Base-by-base conservation (phyloP, 805 yeast species). In the Kodamaea laetipori region DNA sequence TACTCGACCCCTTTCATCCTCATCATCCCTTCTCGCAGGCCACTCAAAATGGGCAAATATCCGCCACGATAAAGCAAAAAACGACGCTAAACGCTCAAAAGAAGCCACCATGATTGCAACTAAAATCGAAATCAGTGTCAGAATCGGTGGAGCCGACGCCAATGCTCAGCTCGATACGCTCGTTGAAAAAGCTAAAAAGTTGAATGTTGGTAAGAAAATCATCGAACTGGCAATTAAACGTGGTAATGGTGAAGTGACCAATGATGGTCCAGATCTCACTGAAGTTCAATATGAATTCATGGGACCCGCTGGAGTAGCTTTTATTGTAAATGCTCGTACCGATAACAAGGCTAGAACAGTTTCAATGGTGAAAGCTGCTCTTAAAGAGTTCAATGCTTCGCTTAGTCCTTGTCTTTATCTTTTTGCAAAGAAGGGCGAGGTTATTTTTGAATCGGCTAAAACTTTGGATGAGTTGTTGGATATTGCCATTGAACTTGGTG, bases 1-100 rank as follows among this genome's bases (percentile, higher is more conserved):
- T 8, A 50, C 9, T 17, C 33, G 25, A 38, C 16, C 32, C 50
- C 16, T 17, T 31, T 10, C 42, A 13, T 63, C 33, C 59, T 54
- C 46, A 39, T 52, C 19, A 40, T 51, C 16, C 12, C 55, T 51
- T 1, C 44, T 48, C n/a, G 81, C 89, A 0, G 99, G 99, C 1
- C 99, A 92, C 63, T 84, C 88, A 27, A 92, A 90, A 64, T 92
- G 99, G 99, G 87, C 95, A 33, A 88, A 86, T 37, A 92, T 94
- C 53, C 86, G 90, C 58, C 97, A 90, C 60, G 94, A 86, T 60
- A 92, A 92, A 66, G 96, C 96, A 43, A 87, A 88, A 50, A 89
- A 90, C 57, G 99, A 92, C 66, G 86, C 89, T 15, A 80, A 77
- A 46, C 82, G 80, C 61, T 83, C 88, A 46, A 77, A 80, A 44